These are phyloP conservation scores for Corchorus capsularis DNA, from an alignment of 345 rosid species.

Conservation along the genomic window DNA sequence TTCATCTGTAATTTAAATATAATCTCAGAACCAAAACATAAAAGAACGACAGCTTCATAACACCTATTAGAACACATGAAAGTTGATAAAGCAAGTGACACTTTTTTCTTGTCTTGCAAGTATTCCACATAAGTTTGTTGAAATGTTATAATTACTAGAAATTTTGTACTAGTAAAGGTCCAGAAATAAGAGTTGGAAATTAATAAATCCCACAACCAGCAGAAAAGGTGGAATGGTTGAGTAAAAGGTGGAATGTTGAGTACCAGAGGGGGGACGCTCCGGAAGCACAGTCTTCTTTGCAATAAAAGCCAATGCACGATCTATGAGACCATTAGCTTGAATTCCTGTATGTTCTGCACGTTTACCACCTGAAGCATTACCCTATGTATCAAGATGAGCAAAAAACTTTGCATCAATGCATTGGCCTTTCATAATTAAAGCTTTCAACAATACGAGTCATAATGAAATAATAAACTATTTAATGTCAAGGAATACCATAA, in stretches of 20 bases:
- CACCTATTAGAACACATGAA: too few species aligned
- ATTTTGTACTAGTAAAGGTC: background rate
- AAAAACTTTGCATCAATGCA: background rate
- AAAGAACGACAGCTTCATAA: too few species aligned
- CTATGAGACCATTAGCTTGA: conserved; percentile 65
- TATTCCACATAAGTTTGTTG: too few species aligned
- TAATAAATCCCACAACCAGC: background rate
- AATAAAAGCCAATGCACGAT: conserved; percentile 60
- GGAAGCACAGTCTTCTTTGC: conserved; percentile 66
- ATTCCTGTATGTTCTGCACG: conserved; percentile 67
- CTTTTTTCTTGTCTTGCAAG: too few species aligned
- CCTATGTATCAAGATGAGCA: conserved; percentile 48
- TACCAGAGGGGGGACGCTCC: conserved; percentile 75
- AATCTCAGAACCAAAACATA: too few species aligned
- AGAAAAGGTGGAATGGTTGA: background rate
- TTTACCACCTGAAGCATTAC: conserved; percentile 94
- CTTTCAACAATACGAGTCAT: background rate
- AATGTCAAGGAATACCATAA: conserved; percentile 57
- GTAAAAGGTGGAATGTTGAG: conserved; percentile 26
- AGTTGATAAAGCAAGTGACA: too few species aligned
- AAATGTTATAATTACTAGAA: background rate
- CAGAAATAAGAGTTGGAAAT: background rate
- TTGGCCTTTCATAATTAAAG: conserved; percentile 5
- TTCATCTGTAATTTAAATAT: too few species aligned
- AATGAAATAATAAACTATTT: background rate